Conservation (phyloP, 345 rosid genomes). For the Anacardium occidentale region DNA sequence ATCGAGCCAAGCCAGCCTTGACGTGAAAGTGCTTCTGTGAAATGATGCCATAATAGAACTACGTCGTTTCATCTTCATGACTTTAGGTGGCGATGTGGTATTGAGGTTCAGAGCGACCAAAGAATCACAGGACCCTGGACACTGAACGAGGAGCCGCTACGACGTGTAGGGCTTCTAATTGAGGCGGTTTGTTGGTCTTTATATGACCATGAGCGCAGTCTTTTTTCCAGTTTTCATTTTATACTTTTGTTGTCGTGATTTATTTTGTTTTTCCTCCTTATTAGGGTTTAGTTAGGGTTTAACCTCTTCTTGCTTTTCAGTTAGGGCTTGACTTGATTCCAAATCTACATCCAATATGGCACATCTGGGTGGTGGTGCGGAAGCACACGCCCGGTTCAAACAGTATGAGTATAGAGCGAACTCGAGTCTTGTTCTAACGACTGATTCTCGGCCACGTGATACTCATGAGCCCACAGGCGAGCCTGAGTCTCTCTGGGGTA, state of each 20-base stretch:
- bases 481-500: conserved; percentile 90
- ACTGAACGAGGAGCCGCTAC: no score
- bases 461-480: conserved; percentile 95
- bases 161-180: no score
- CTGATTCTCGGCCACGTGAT: conserved; percentile 91
- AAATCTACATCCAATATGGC: conserved; percentile 45
- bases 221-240: no score
- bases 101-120: no score
- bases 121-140: no score
- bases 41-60: background rate
- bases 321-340: conserved; percentile 7
- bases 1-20: no score
- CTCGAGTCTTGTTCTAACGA: conserved; percentile 80
- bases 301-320: background rate
- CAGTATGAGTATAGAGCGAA: conserved; percentile 94
- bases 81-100: background rate
- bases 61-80: background rate
- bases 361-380: conserved; percentile 91
- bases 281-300: conserved; percentile 6
- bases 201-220: no score
- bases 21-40: no score
- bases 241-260: background rate
- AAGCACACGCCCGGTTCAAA: conserved; percentile 94
- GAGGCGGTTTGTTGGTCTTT: no score
- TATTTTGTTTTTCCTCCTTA: background rate